Percentiles rank a stretch among this genome's conserved stretches.
phyloP scores from a whole-genome alignment of 345 rosid species.

The Odontarrhena argentea region DNA sequence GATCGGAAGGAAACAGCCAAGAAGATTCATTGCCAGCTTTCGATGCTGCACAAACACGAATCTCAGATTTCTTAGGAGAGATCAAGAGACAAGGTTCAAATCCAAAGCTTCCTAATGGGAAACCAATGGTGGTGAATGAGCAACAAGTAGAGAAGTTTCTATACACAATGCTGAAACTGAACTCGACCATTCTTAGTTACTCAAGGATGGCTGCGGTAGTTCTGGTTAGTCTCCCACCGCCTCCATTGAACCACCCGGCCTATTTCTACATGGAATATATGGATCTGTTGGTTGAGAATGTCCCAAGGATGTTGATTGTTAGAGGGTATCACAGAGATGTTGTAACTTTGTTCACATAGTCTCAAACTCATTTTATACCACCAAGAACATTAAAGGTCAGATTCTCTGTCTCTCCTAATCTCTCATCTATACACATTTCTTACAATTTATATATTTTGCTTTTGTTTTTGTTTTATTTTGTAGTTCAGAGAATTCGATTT shows the following conservation, averaged over 20 bases:
- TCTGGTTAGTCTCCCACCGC: slow-evolving; percentile 72
- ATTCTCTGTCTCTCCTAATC: not conserved
- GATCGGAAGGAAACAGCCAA: slow-evolving; percentile 63
- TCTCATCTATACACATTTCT: not conserved
- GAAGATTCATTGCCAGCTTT: slow-evolving; percentile 80
- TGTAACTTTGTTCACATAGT: slow-evolving; percentile 91
- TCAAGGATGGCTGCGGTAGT: slow-evolving; percentile 95
- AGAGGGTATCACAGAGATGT: slow-evolving; percentile 99
- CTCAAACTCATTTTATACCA: slow-evolving; percentile 25
- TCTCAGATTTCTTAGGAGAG: slow-evolving; percentile 62
- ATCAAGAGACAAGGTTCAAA: slow-evolving; percentile 55
- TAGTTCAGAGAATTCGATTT: slow-evolving; percentile 23
- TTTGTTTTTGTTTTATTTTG: not conserved
- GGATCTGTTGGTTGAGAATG: slow-evolving; percentile 96
- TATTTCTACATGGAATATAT: slow-evolving; percentile 99
- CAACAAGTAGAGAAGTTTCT: slow-evolving; percentile 70
- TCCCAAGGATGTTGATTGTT: slow-evolving; percentile 89
- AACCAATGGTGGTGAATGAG: slow-evolving; percentile 73
- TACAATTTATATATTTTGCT: slow-evolving; percentile 14
- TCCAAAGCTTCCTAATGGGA: slow-evolving; percentile 74
- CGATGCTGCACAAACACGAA: slow-evolving; percentile 71
- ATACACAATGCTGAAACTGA: slow-evolving; percentile 78
- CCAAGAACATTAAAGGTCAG: slow-evolving; percentile 30
- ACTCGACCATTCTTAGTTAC: slow-evolving; percentile 71
- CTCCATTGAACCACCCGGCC: slow-evolving; percentile 72